Evolutionary conservation across 441 rosid species (phyloP).

Genomic region (Adansonia grandidieri): DNA sequence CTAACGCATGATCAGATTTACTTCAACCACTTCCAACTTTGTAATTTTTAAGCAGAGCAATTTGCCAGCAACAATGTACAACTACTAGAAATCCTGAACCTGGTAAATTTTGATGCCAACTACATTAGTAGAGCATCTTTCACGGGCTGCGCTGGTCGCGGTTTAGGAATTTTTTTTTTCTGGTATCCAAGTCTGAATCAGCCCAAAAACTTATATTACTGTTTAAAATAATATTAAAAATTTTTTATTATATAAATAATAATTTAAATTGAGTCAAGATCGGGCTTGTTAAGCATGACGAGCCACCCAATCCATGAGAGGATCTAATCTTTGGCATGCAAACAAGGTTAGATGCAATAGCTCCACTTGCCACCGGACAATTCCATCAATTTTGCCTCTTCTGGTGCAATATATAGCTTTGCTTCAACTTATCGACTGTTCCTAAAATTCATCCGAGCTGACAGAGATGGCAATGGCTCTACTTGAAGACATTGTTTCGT

Average conservation of each 20-base stretch:
- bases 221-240: no score
- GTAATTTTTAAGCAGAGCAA: background rate
- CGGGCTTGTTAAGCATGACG: background rate
- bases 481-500: constrained; percentile 49
- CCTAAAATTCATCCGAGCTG: constrained; percentile 51
- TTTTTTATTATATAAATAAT: no score
- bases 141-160: no score
- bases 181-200: no score
- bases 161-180: no score
- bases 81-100: background rate
- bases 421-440: constrained; percentile 47
- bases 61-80: no score
- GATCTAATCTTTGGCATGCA: constrained; percentile 37
- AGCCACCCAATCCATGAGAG: background rate
- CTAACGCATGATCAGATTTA: no score
- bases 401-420: constrained; percentile 48
- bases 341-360: constrained; percentile 58
- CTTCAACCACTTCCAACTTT: background rate
- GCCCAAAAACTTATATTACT: no score
- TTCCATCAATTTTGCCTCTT: constrained; percentile 54
- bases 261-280: no score
- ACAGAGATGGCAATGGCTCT: constrained; percentile 63
- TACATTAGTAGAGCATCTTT: background rate
- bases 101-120: background rate
- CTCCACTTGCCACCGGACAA: constrained; percentile 62